Evolutionary conservation across 768 basidiomycete species (phyloP).

Genomic region (Mycena belliarum): DNA sequence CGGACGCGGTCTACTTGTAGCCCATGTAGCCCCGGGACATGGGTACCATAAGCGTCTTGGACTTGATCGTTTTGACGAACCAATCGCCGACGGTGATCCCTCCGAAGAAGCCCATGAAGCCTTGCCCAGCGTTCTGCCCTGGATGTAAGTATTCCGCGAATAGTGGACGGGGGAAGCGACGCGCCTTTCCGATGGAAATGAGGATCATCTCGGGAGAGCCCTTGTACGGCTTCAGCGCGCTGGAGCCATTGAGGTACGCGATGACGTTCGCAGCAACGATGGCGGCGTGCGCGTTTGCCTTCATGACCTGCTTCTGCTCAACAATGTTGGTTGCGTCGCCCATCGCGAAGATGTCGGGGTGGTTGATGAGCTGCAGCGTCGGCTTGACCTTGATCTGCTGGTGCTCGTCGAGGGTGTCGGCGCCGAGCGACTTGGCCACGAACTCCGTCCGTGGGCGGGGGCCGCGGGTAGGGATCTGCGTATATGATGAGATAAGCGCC

Average conservation of each 20-base stretch:
- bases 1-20: neutral
- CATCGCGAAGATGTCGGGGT: conserved; percentile 54
- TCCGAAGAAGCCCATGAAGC: conserved; percentile 42
- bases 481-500: neutral
- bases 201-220: conserved; percentile 55
- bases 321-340: conserved; percentile 58
- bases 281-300: conserved; percentile 42
- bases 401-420: conserved; percentile 31
- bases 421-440: conserved; percentile 41
- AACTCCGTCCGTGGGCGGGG: conserved; percentile 55
- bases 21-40: conserved; percentile 13
- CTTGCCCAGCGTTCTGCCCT: conserved; percentile 33
- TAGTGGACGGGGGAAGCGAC: conserved; percentile 8
- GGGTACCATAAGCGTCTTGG: conserved; percentile 25
- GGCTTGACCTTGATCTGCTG: conserved; percentile 47
- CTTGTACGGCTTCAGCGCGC: conserved; percentile 43
- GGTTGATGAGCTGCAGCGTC: conserved; percentile 49
- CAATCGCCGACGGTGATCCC: conserved; percentile 48
- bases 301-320: conserved; percentile 57
- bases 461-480: conserved; percentile 40
- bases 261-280: conserved; percentile 52
- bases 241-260: conserved; percentile 26
- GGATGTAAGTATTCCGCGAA: neutral
- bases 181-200: conserved; percentile 54
- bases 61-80: conserved; percentile 34